Evolutionary conservation across 805 yeast genomes (phyloP), one percentile per base, ranked within the genome.

Genomic region (Clavispora carvajalis): DNA sequence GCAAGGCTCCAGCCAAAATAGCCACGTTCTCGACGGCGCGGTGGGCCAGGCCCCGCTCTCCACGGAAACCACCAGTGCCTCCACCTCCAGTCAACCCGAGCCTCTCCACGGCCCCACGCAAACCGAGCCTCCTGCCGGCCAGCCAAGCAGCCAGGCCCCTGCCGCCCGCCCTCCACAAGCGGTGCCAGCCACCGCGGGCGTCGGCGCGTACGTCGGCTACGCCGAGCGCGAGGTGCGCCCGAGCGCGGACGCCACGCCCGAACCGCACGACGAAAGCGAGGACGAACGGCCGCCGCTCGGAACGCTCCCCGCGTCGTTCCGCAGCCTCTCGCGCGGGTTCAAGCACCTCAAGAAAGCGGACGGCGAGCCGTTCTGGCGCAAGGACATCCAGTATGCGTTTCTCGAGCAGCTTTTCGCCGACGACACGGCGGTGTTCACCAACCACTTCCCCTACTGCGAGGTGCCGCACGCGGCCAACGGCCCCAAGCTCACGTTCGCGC

Each of bases 351-450:
- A 91, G 62, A 91, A 90, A 57, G 73, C 79, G 15, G 98, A 91
- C 55, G 96, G 98, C 5, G 95, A 85, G 53, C 95, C 95, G 16
- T 79, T 90, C 43, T 85, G 93, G 84, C 72, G 98, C 36, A 74
- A 67, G 40, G 98, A 91, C 53, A 82, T 91, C 41, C 96, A 89
- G 60, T 85, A 80, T 60, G 89, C 83, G 49, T 86, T 90, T 49
- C 64, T 91, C 40, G 65, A 71, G 36, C 67, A 69, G 21, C 62
- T 91, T 8, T 84, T 91, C 53, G 70, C 74, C 52, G 83, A 88
- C 55, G 67, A 73, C 22, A 63, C 73, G 33, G 63, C 73, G 26
- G 86, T 85, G 2, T 91, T 91, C 62, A 78, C 82, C 11, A 83
- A 83, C 52, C 73, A 77, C 5, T 80, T 69, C 53, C 69, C 73